phyloP scores from a whole-genome alignment of 768 basidiomycete species.

The Mycena galopus region DNA sequence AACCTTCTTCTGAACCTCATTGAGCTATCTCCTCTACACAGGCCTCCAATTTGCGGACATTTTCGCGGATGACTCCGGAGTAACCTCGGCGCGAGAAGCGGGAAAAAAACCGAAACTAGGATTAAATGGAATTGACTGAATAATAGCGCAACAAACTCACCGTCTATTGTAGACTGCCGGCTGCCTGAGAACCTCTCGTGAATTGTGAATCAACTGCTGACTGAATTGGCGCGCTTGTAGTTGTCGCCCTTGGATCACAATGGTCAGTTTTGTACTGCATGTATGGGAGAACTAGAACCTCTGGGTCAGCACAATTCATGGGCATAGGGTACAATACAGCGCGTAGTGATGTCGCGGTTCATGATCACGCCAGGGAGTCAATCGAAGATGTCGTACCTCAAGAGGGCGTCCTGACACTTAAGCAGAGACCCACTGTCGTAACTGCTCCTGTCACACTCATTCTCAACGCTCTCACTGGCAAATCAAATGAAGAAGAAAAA shows the following conservation, averaged over 20 bases:
- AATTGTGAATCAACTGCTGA: conserved; percentile 95
- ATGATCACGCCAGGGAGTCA: conserved; percentile 93
- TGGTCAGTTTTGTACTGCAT: conserved; percentile 96
- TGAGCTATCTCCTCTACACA: conserved; percentile 99
- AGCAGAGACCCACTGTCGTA: no score
- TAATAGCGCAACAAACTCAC: conserved; percentile 58
- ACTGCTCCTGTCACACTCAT: no score
- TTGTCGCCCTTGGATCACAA: conserved; percentile 89
- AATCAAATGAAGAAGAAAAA: no score
- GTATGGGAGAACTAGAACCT: conserved; percentile 88
- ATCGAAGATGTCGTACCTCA: conserved; percentile 98
- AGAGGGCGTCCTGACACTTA: conserved; percentile 93
- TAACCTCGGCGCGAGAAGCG: conserved; percentile 95
- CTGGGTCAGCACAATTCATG: conserved; percentile 96
- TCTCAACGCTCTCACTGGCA: no score
- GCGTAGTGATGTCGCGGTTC: conserved; percentile 96
- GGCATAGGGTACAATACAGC: conserved; percentile 97
- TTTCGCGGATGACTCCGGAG: conserved; percentile 94
- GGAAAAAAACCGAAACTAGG: conserved; percentile 87
- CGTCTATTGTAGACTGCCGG: conserved; percentile 97
- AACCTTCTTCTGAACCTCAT: conserved; percentile 98
- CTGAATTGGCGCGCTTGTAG: conserved; percentile 96
- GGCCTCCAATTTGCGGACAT: conserved; percentile 96
- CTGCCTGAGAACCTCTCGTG: conserved; percentile 82
- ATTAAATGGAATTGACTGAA: conserved; percentile 4